Conservation (phyloP, 495 filamentous ascomycete species). For the Articulospora tetracladia region DNA sequence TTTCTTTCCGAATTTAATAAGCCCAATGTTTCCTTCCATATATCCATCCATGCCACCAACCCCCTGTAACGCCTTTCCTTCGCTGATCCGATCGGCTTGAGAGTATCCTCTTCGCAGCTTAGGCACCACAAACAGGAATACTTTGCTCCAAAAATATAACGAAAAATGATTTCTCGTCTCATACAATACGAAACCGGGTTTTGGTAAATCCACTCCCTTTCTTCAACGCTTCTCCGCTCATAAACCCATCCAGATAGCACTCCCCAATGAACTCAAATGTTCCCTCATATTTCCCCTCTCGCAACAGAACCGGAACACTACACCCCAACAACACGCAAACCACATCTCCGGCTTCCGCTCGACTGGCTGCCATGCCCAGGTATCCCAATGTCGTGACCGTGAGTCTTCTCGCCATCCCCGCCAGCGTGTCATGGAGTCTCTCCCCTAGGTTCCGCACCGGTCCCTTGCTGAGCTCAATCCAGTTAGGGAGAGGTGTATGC, state of each 20-base stretch:
- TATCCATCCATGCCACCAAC: no score
- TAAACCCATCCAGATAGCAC: constrained; percentile 3
- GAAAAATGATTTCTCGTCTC: no score
- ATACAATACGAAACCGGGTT: no score
- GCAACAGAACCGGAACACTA: constrained; percentile 2
- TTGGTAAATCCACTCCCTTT: no score
- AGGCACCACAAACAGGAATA: no score
- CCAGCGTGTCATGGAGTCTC: background rate
- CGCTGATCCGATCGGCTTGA: no score
- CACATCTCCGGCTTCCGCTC: background rate
- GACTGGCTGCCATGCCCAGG: background rate
- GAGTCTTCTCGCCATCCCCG: background rate
- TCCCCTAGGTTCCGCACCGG: background rate
- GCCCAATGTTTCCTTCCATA: no score
- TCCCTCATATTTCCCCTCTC: background rate
- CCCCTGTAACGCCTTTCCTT: no score
- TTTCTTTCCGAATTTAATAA: no score
- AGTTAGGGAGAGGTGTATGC: background rate
- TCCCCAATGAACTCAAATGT: background rate
- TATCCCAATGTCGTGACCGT: background rate
- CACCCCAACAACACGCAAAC: constrained; percentile 11
- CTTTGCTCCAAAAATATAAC: no score
- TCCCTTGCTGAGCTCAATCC: no score
- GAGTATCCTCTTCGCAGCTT: no score
- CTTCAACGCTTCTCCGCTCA: constrained; percentile 4